Base-by-base conservation (phyloP, 2,329 filamentous ascomycete species). In the Clarireedia paspali region DNA sequence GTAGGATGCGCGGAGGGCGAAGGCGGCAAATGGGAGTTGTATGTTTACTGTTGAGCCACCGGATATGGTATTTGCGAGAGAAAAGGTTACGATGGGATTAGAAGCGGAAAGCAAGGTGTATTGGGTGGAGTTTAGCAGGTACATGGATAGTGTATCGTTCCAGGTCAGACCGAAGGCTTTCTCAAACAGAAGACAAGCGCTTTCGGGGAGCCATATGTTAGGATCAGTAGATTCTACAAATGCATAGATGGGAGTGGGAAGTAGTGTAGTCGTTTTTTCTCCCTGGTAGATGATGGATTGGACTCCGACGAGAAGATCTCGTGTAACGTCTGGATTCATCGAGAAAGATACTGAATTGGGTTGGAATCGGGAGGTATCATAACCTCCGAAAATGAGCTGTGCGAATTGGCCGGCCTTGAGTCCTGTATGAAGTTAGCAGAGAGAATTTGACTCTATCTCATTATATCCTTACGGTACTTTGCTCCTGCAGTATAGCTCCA, bases 401-500 rank as follows among this genome's bases (percentile, higher is more conserved):
- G 69, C 70, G 46, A 70, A 72, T 6, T 72, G 63, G 7, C 70
- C 70, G 68, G 42, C 30, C 26, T 48, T 59, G 15, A 62, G 50
- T 34, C 53, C 52, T 55, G 40, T 12, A 40, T 30, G 5, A 20
- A 9, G n/a, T 30, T 48, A 38, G 14, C 17, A 45, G 15, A 6
- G 14, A 26, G 15, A 5, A 42, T 15, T 17, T 12, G 12, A 6
- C 20, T 9, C 9, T 24, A 23, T 6, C 14, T 15, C 3, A 38
- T 24, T 26, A 15, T 65, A 59, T 15, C 4, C 67, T 62, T 60
- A 71, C 71, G 69, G 50, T 74, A 73, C 44, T 63, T 67, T n/a
- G 70, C 71, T 4, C 71, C 72, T 9, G 72, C 71, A 9, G 72
- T 73, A 57, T 74, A 74, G 54, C 70, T 71, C 71, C 71, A 73